Base-by-base conservation (phyloP, 768 basidiomycete genomes). In the Phylloporus rhodoxanthus region DNA sequence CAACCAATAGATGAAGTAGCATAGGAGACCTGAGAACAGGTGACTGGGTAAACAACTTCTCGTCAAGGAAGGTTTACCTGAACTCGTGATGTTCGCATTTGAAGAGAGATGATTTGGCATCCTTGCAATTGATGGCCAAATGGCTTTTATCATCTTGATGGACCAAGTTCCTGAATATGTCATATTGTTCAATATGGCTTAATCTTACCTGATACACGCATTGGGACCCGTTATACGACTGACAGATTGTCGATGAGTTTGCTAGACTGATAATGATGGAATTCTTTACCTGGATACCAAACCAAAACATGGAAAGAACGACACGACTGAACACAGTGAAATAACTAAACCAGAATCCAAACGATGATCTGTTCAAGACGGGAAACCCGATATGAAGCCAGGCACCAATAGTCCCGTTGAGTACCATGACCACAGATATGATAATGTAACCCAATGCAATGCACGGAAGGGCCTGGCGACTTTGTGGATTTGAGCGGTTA, bases 331-430 rank as follows among this genome's bases (percentile, higher is more conserved):
- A 67, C 28, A 93, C 84, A 47, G 81, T 83, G 67, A 92, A 91
- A 66, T 91, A 92, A 61, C 87, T 87, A 59, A 92, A 78, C 81
- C 86, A 92, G 71, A 91, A 92, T 1, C 91, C 91, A 57, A 92
- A 88, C 0, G 86, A 90, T 2, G 90, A 89, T 21, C 91, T 76
- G 55, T 84, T 87, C 15, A 91, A 71, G 45, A 94, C 76, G n/a
- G 65, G 65, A 63, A 91, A 91, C 0, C 84, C 79, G 39, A 91
- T 70, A 57, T 89, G 87, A 30, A 90, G 75, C 20, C 85, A 78
- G 25, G 88, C 86, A 17, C 87, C 87, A 38, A 83, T 77, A 3
- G 85, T 82, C 43, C 90, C 90, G 58, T 91, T 92, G 43, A 87
- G 70, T 2, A 90, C 80, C 73, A 92, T 81, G 17, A 84, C 79